Evolutionary conservation across 2,329 filamentous ascomycete species (phyloP), one percentile per base, ranked within the genome.

Genomic region (Xylaria sp.): DNA sequence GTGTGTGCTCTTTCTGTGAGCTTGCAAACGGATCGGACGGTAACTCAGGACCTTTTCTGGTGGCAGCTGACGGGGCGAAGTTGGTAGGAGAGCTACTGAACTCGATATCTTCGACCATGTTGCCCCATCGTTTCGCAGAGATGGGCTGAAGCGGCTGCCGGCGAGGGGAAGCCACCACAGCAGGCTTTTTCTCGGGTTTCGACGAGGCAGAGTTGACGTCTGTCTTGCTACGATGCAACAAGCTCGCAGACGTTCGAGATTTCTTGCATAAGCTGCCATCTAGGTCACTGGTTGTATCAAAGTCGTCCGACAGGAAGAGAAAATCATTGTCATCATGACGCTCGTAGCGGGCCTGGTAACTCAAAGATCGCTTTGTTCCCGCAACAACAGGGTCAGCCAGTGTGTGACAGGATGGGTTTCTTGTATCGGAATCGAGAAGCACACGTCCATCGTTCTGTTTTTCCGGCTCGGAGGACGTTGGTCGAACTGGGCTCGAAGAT

Each of bases 231-330:
- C 38, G 63, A 60, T 36, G 44, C 13, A 33, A 48, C 26, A 31
- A 10, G 63, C 20, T 31, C 17, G 65, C 58, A 1, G 73, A 75
- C 0, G 63, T 36, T 42, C 70, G 71, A 42, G 72, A 54, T 62
- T 72, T 75, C 67, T 74, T 75, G 5, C 66, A 1, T 28, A 66
- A 60, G 57, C 75, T 68, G 63, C 78, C 77, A 7, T 80, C 79
- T 1, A 83, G 66, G 9, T 81, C 79, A 4, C 79, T 76, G 0
- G 80, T 83, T 7, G 77, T 79, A 49, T 85, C 81, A 58, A 83
- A 83, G 51, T 85, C 83, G 57, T 82, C 80, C 0, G 79, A 80
- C 11, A 80, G 69, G 59, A 79, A 79, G n/a, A 79, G 67, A 31
- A 80, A 77, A 33, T 76, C 76, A 51, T 76, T 57, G 59, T 74